phyloP scores from a whole-genome alignment of 352 stramenopile species.

The Globisporangium polare region DNA sequence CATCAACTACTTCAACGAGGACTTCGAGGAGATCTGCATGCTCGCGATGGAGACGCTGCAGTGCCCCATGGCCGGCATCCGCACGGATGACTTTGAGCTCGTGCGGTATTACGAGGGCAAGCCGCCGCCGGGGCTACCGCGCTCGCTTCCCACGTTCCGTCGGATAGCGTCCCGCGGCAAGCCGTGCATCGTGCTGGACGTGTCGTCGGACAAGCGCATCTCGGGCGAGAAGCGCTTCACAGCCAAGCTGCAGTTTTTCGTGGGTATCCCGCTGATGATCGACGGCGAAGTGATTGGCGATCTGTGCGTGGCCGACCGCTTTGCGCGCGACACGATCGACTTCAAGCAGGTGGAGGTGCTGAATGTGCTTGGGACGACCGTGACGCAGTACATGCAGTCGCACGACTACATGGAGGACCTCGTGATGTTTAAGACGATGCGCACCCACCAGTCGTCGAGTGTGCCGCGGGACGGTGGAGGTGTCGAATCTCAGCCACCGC shows the following conservation, averaged over 20 bases:
- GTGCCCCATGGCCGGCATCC: conserved; percentile 85
- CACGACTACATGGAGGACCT: conserved; percentile 77
- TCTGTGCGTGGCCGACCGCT: conserved; percentile 78
- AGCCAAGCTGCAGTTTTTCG: conserved; percentile 86
- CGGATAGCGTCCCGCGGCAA: conserved; percentile 82
- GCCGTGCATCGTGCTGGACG: conserved; percentile 84
- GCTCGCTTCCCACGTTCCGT: conserved; percentile 82
- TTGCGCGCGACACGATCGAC: conserved; percentile 76
- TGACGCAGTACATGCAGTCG: conserved; percentile 88
- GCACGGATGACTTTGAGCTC: conserved; percentile 84
- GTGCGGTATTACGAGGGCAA: conserved; percentile 75
- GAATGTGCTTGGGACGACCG: conserved; percentile 83
- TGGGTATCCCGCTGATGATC: conserved; percentile 81
- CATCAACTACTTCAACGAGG: conserved; percentile 86
- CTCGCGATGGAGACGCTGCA: conserved; percentile 84
- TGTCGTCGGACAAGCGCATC: conserved; percentile 86
- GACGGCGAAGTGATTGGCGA: conserved; percentile 85
- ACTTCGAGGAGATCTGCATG: conserved; percentile 87
- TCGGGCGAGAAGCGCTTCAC: conserved; percentile 80
- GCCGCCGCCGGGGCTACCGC: conserved; percentile 48
- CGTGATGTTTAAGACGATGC: conserved; percentile 54
- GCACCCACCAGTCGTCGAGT: conserved; percentile 14
- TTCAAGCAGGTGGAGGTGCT: conserved; percentile 84
- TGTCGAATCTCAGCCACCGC: not conserved
- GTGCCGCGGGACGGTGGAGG: conserved; percentile 1